A percentile compares a stretch with the other conserved stretches of the same genome.
Conservation (phyloP, 169 alveolate genomes). For the Ichthyophthirius multifiliis region DNA sequence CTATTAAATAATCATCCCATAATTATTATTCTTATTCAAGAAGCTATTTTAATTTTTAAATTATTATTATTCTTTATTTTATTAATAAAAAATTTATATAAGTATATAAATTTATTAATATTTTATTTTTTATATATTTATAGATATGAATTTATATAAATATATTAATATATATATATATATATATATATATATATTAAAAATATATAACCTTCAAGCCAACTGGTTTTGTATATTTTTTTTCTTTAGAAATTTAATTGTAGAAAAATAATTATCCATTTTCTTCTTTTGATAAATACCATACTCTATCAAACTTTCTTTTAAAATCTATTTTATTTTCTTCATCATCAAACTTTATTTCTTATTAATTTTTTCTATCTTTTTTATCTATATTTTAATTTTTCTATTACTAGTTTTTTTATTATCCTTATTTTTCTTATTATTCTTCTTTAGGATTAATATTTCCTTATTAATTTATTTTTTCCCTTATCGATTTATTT, state of each 20-base stretch:
- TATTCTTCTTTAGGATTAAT: background rate
- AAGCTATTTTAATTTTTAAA: background rate
- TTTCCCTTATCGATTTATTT: background rate
- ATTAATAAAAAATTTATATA: background rate
- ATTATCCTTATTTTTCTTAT: background rate
- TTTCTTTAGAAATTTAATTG: background rate
- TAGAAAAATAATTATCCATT: background rate
- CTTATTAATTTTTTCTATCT: background rate
- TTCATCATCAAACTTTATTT: background rate
- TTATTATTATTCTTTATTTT: background rate
- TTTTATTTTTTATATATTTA: no score
- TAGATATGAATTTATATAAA: no score
- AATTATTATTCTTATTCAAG: background rate
- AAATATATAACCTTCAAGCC: constrained; percentile 12
- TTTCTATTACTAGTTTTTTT: background rate
- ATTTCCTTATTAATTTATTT: background rate
- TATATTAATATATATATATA: no score
- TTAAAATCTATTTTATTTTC: background rate
- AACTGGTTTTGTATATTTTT: background rate
- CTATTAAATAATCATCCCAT: background rate
- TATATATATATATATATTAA: no score
- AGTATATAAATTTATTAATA: no score
- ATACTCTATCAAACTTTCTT: background rate
- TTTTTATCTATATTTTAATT: background rate
- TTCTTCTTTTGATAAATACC: constrained; percentile 6